Evolutionary conservation across 1,284 basidiomycete species (phyloP), one percentile per base, ranked within the genome.

Genomic region (Ustilago cynodontis): DNA sequence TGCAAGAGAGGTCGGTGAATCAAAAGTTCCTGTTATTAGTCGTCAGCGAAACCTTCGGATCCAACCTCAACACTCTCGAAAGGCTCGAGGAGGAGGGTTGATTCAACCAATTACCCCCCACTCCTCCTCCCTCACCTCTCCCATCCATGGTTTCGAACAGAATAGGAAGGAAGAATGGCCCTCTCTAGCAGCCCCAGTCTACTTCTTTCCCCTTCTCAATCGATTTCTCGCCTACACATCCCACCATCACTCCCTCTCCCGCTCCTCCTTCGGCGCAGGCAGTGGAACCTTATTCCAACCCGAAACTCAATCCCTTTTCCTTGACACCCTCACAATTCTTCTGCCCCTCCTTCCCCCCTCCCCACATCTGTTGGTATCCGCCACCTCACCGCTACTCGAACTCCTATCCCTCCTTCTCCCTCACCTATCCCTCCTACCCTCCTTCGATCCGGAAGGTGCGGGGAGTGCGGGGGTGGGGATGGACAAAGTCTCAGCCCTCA

Each of bases 151-250:
- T 16, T 24, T n/a, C n/a, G n/a, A n/a, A n/a, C 8, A 18, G 13
- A n/a, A 10, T 7, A 26, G 14, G 10, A 14, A 18, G 41, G 52
- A 51, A 8, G 43, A 28, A 56, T 69, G 65, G 26, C 55, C 20
- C n/a, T 77, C 55, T 0, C 39, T 82, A n/a, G 52, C 81, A 64
- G 65, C 82, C 52, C 55, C 77, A 13, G 65, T 67, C 50, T 86
- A 87, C 80, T 89, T 97, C 59, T 90, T 92, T 61, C 96, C 96
- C 0, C 88, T 98, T 33, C 89, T 98, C 84, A 93, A 94, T 79
- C 91, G 92, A 9, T 96, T 98, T 86, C 96, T 94, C 93, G 62
- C 65, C 10, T 71, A 80, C 50, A 26, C 28, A 11, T 8, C 20
- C 26, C 51, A 28, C 28, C 51, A 22, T 29, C 41, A 29, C 4